Conservation (phyloP, 768 basidiomycete species). For the Candolleomyces efflorescens region DNA sequence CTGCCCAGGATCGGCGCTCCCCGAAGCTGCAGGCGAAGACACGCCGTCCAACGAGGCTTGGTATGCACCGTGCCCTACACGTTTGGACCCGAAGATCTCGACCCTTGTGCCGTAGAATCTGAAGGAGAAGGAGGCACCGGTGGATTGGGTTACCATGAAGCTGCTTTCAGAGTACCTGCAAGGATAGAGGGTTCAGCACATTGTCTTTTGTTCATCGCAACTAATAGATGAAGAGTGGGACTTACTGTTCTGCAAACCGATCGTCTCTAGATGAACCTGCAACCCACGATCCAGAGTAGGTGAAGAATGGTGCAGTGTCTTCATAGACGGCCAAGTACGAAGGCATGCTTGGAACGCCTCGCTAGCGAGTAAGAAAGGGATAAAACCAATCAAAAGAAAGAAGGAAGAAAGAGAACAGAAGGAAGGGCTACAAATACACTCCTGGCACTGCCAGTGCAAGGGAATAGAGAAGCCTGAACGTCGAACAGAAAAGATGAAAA, state of each 20-base stretch:
- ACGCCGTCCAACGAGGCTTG: slow-evolving; percentile 20
- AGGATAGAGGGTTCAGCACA: not conserved
- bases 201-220: no score
- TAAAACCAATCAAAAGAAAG: not conserved
- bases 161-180: slow-evolving; percentile 13
- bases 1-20: not conserved
- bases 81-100: slow-evolving; percentile 35
- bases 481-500: no score
- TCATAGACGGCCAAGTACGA: slow-evolving; percentile 3
- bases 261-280: not conserved
- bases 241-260: slow-evolving; percentile 1
- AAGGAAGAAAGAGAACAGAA: not conserved
- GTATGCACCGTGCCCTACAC: slow-evolving; percentile 33
- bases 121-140: slow-evolving; percentile 24
- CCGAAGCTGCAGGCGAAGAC: slow-evolving; percentile 8
- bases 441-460: no score
- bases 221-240: not conserved
- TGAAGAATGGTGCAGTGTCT: slow-evolving; percentile 4
- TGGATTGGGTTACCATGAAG: slow-evolving; percentile 24
- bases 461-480: no score
- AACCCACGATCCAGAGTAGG: not conserved
- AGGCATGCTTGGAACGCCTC: not conserved
- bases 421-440: no score
- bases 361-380: not conserved
- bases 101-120: slow-evolving; percentile 35